Evolutionary conservation across 2,329 filamentous ascomycete genomes (phyloP), one percentile per base, ranked within the genome.

Genomic region (Neodidymelliopsis sp.): DNA sequence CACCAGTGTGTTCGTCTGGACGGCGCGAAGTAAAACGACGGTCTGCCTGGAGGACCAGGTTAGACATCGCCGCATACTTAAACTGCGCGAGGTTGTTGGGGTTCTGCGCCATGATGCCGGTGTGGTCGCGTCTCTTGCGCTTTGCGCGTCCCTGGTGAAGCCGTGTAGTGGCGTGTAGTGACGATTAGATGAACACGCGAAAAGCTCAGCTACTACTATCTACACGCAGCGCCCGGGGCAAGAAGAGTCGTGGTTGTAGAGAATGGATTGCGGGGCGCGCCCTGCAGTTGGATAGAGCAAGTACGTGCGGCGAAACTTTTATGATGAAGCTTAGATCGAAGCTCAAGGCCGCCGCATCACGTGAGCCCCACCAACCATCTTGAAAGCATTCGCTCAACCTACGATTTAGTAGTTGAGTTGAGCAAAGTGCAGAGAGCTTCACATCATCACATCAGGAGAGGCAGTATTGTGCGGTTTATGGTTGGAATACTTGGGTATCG

Each of bases 41-140:
- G 81, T 99, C 94, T 79, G 91, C 92, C 89, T 99, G 94, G 85
- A 99, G 90, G 73, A 99, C 94, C 91, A 99, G 88, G 86, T 99
- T 99, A 79, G 94, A 99, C 94, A 99, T 97, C 75, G 90, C 91
- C 86, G 91, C 91, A 84, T 97, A 96, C 78, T 97, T 97, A 84
- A 96, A 97, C 78, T 96, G 92, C 76, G 91, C 92, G 69, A 96
- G 89, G 88, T 94, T 79, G 67, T 83, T 69, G 51, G 56, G 56
- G 28, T 64, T 60, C 33, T 62, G 57, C 50, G 62, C 60, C 62
- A 65, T 65, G 54, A 34, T 60, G 53, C 49, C 48, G 54, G 54
- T 57, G 20, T 40, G 50, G 46, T 56, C 49, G 50, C 54, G 42
- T 35, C 35, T 50, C 46, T 45, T 55, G 57, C 62, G 57, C 54